Evolutionary conservation across 306 rosid species (phyloP).

Genomic region (Leucaena leucocephala): DNA sequence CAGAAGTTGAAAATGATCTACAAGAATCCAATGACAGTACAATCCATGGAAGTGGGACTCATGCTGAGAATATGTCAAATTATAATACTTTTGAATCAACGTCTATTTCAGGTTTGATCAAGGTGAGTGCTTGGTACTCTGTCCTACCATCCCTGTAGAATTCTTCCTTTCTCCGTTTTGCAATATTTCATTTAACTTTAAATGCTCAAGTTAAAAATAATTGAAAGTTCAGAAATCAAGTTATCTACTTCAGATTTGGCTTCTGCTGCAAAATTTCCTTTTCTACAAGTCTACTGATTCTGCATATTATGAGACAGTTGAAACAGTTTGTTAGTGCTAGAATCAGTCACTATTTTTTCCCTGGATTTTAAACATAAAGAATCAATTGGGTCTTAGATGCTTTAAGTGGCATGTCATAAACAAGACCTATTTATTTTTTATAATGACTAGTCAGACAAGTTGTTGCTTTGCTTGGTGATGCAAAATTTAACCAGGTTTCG

Average conservation of each 20-base stretch:
- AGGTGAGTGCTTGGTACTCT: constrained; percentile 53
- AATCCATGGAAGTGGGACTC: constrained; percentile 47
- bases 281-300: not conserved
- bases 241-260: constrained; percentile 18
- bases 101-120: constrained; percentile 67
- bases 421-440: not conserved
- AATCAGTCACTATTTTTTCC: not conserved
- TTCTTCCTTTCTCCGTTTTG: constrained; percentile 14
- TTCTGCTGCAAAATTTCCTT: constrained; percentile 29
- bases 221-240: not conserved
- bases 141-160: constrained; percentile 13
- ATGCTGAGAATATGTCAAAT: constrained; percentile 46
- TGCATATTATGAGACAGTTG: constrained; percentile 30
- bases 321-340: constrained; percentile 5
- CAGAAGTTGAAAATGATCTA: constrained; percentile 50
- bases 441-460: not conserved
- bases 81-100: constrained; percentile 52
- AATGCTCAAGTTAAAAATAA: constrained; percentile 21
- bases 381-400: constrained; percentile 20
- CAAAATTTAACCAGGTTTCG: not conserved
- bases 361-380: not conserved
- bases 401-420: not conserved
- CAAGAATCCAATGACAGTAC: constrained; percentile 67
- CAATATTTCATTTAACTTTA: constrained; percentile 18
- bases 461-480: not conserved